Evolutionary conservation across 1,139 yeast genomes (phyloP).

Genomic region (Hyphopichia fennica): DNA sequence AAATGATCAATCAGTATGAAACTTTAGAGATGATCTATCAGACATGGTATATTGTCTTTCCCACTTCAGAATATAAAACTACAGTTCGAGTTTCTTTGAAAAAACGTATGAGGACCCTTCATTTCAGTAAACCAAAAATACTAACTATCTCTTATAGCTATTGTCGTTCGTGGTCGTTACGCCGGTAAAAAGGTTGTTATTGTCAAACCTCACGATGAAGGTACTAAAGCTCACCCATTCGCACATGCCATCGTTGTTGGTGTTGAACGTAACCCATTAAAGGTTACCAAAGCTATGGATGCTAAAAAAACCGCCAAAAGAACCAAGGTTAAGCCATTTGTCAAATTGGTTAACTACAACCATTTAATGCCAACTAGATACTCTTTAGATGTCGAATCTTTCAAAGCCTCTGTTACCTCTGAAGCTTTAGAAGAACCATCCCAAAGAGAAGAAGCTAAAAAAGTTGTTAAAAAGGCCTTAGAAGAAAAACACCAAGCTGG

Average conservation of each 20-base stretch:
- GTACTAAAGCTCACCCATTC: constrained; percentile 98
- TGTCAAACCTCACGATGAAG: constrained; percentile 98
- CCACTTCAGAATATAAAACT: no score
- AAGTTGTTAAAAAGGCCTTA: constrained; percentile 97
- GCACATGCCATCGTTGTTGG: constrained; percentile 99
- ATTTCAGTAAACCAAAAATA: not conserved
- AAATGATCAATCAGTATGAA: no score
- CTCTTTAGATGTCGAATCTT: constrained; percentile 94
- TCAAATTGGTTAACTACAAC: constrained; percentile 99
- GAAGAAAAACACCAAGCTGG: constrained; percentile 99
- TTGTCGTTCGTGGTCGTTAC: constrained; percentile 99
- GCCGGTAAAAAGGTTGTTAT: constrained; percentile 99
- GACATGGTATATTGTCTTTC: no score
- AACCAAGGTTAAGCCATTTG: constrained; percentile 98
- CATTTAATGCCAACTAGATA: constrained; percentile 99
- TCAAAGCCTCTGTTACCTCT: constrained; percentile 88
- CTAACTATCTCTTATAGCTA: constrained; percentile 52
- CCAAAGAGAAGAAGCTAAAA: constrained; percentile 99
- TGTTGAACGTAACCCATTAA: constrained; percentile 97
- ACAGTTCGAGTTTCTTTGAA: no score
- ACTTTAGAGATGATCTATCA: no score
- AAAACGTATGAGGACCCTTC: no score
- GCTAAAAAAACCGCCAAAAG: constrained; percentile 97
- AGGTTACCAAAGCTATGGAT: constrained; percentile 94
- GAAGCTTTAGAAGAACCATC: constrained; percentile 98